phyloP scores from a whole-genome alignment of 2,329 filamentous ascomycete genomes.

The Alternaria sp. region DNA sequence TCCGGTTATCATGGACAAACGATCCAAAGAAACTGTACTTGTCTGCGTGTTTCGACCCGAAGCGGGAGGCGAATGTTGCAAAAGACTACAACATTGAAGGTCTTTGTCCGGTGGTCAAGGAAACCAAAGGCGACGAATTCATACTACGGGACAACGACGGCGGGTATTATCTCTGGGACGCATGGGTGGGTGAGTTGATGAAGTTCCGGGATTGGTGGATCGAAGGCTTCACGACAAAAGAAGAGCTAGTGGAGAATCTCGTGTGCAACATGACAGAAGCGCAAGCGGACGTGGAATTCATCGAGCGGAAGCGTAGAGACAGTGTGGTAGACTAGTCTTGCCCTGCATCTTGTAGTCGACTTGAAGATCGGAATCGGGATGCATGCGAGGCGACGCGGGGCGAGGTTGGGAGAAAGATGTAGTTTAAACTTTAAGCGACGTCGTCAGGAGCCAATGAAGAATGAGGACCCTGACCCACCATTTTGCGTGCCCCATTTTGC shows the following conservation, averaged over 20 bases:
- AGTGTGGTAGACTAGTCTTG: background rate
- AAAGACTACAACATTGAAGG: slow-evolving; percentile 9
- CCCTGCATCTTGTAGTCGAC: background rate
- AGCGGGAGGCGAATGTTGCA: background rate
- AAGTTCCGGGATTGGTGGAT: slow-evolving; percentile 6
- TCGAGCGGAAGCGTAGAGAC: background rate
- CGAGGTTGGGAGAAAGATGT: background rate
- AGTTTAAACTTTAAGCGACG: slow-evolving; percentile 12
- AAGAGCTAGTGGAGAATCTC: slow-evolving; percentile 6
- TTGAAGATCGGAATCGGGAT: background rate
- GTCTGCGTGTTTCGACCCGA: slow-evolving; percentile 1
- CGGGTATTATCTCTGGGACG: slow-evolving; percentile 12
- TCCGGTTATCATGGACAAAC: slow-evolving; percentile 11
- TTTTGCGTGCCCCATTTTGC: slow-evolving; percentile 15
- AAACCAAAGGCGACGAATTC: slow-evolving; percentile 2
- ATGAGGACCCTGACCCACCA: slow-evolving; percentile 11
- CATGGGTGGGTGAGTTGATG: slow-evolving; percentile 6
- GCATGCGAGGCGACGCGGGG: background rate
- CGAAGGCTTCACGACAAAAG: slow-evolving; percentile 5
- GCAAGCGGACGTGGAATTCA: slow-evolving; percentile 3
- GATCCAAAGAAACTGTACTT: slow-evolving; percentile 8
- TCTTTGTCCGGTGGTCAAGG: slow-evolving; percentile 8
- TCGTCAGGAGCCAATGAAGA: slow-evolving; percentile 16
- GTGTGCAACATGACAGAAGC: slow-evolving; percentile 6
- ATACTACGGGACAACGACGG: slow-evolving; percentile 2